Evolutionary conservation across 495 filamentous ascomycete species (phyloP).

Genomic region (Collariella sp.): DNA sequence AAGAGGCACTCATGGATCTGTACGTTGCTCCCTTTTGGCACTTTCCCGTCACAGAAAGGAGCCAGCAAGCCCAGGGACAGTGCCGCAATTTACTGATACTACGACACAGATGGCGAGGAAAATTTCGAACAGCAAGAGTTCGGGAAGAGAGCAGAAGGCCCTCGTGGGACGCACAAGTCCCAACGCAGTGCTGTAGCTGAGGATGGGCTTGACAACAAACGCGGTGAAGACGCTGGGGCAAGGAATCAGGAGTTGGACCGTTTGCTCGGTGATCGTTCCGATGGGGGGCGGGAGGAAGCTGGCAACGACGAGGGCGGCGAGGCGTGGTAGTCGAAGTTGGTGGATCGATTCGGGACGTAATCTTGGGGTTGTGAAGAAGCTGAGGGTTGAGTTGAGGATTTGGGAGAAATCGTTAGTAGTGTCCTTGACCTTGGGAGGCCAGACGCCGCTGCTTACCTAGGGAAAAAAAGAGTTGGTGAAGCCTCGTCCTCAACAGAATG

Average conservation of each 20-base stretch:
- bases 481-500: slow-evolving; percentile 79
- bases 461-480: slow-evolving; percentile 44
- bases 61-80: neutral
- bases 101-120: slow-evolving; percentile 1
- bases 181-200: neutral
- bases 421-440: neutral
- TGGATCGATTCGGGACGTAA: neutral
- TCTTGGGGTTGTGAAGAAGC: neutral
- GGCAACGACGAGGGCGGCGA: neutral
- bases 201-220: neutral
- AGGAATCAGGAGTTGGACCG: neutral
- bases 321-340: neutral
- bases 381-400: neutral
- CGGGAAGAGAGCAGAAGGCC: neutral
- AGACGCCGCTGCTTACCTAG: slow-evolving; percentile 11
- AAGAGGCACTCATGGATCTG: slow-evolving; percentile 17
- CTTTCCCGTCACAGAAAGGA: too few species aligned
- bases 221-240: neutral
- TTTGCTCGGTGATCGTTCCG: neutral
- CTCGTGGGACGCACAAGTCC: neutral
- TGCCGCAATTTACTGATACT: neutral
- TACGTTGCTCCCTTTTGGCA: too few species aligned
- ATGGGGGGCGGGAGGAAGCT: neutral
- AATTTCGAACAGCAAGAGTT: neutral
- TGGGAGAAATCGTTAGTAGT: slow-evolving; percentile 11